These are phyloP conservation scores for Trifolium subterraneum DNA, from an alignment of 306 rosid species.

Conservation along the genomic window DNA sequence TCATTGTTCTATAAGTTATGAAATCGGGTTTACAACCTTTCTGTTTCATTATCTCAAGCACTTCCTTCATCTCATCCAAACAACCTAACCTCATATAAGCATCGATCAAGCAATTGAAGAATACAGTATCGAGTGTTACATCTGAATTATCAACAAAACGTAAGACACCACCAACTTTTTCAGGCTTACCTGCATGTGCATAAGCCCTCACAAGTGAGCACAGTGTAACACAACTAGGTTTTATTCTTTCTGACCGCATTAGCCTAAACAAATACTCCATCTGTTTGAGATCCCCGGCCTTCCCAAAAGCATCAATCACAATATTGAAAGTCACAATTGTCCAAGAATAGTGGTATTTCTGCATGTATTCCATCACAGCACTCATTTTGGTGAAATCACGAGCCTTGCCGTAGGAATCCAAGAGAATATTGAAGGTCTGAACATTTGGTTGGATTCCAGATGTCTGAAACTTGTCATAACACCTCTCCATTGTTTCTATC, in stretches of 20 bases:
- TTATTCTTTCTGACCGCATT: constrained; percentile 90
- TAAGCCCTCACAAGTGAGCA: constrained; percentile 91
- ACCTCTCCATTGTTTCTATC: constrained; percentile 91
- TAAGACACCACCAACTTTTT: constrained; percentile 68
- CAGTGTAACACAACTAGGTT: constrained; percentile 89
- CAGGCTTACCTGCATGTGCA: constrained; percentile 73
- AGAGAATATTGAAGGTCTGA: constrained; percentile 83
- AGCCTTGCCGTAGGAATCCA: constrained; percentile 83
- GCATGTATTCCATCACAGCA: constrained; percentile 96
- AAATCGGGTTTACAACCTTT: constrained; percentile 80
- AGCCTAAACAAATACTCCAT: constrained; percentile 91
- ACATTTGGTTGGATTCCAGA: constrained; percentile 90
- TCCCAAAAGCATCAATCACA: constrained; percentile 91
- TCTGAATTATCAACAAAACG: constrained; percentile 82
- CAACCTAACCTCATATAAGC: constrained; percentile 80
- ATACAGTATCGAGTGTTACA: constrained; percentile 66
- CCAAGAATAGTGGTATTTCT: constrained; percentile 91
- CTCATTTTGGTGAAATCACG: constrained; percentile 74
- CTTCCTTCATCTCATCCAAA: constrained; percentile 76
- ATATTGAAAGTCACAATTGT: constrained; percentile 85
- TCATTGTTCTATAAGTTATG: constrained; percentile 88
- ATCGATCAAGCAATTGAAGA: constrained; percentile 88
- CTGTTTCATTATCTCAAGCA: constrained; percentile 77
- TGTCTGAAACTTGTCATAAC: constrained; percentile 80
- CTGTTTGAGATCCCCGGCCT: constrained; percentile 89